Evolutionary conservation across 2,329 filamentous ascomycete species (phyloP).

Genomic region (Pseudopyricularia cyperi): DNA sequence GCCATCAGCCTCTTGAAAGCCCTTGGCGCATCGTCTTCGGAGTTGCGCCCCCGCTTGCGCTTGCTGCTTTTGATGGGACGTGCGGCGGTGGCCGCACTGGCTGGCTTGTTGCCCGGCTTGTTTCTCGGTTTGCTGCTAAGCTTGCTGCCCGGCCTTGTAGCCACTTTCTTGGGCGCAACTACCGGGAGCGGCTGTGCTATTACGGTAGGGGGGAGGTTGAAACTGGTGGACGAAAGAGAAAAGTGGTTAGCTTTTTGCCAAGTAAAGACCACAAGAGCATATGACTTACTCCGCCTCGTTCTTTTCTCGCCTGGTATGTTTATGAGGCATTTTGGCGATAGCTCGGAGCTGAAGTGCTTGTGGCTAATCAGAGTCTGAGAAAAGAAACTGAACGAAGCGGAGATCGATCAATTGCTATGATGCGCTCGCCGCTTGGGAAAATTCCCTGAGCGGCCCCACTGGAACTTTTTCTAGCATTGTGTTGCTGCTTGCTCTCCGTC

Average conservation of each 20-base stretch:
- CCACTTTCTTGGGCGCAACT: constrained; percentile 17
- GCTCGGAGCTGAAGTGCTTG: too few relatives aligned
- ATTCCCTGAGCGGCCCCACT: not conserved
- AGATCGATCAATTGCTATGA: not conserved
- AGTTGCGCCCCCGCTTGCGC: constrained; percentile 29
- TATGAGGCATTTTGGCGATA: constrained; percentile 58
- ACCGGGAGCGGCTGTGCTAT: constrained; percentile 38
- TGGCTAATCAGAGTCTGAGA: too few relatives aligned
- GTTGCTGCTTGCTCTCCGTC: not conserved
- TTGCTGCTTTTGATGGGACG: constrained; percentile 25
- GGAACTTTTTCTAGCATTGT: not conserved
- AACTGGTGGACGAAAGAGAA: constrained; percentile 23
- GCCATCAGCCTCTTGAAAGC: constrained; percentile 82
- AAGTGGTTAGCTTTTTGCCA: not conserved
- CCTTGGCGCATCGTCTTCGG: constrained; percentile 69
- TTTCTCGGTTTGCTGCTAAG: too few relatives aligned
- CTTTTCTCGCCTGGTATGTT: constrained; percentile 58
- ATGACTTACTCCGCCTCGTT: constrained; percentile 36
- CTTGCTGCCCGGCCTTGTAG: constrained; percentile 14
- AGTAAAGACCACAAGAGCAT: not conserved
- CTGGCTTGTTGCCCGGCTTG: too few relatives aligned
- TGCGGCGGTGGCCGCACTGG: constrained; percentile 10
- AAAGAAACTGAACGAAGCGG: not conserved
- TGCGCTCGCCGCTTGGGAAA: not conserved
- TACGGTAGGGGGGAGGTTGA: constrained; percentile 35